A percentile compares a stretch with the other conserved stretches of the same genome.
Conservation (phyloP, 139 green algal genomes). For the Closterium sp. region DNA sequence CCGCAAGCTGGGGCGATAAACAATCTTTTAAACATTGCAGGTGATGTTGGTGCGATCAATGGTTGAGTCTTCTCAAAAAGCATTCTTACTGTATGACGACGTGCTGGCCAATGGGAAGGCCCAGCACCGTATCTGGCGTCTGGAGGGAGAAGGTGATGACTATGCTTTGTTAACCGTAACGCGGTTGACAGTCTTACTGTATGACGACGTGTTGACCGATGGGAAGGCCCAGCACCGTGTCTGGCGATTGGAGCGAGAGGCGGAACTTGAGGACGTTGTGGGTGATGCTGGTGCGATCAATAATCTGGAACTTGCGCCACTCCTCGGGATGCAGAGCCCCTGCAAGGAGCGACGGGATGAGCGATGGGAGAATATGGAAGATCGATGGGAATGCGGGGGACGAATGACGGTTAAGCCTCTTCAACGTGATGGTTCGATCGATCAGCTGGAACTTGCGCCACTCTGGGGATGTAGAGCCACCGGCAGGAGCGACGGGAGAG, state of each 20-base stretch:
- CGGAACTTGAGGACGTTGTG: conserved; percentile 85
- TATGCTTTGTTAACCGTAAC: neutral
- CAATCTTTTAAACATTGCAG: too few relatives aligned
- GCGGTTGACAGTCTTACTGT: neutral
- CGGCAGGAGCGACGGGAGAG: neutral
- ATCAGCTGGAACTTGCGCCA: conserved; percentile 74
- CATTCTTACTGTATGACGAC: conserved; percentile 56
- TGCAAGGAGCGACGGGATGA: neutral
- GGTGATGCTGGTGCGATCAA: conserved; percentile 74
- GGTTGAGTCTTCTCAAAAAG: neutral
- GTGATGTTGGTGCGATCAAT: too few relatives aligned
- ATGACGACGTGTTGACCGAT: conserved; percentile 93
- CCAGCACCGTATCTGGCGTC: conserved; percentile 78
- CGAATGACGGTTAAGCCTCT: neutral
- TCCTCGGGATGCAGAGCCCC: conserved; percentile 73
- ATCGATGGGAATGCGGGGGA: neutral
- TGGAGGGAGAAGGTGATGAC: conserved; percentile 77
- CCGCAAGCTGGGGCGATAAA: neutral
- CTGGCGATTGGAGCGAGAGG: conserved; percentile 82
- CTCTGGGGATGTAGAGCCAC: conserved; percentile 74
- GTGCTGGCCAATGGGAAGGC: conserved; percentile 92
- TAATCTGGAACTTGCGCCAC: conserved; percentile 74
- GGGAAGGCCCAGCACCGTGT: conserved; percentile 88
- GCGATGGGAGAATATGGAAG: neutral
- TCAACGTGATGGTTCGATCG: conserved; percentile 54